These are phyloP conservation scores for Berkeleyomyces basicola DNA, from an alignment of 2,329 filamentous ascomycete genomes.

Conservation along the genomic window DNA sequence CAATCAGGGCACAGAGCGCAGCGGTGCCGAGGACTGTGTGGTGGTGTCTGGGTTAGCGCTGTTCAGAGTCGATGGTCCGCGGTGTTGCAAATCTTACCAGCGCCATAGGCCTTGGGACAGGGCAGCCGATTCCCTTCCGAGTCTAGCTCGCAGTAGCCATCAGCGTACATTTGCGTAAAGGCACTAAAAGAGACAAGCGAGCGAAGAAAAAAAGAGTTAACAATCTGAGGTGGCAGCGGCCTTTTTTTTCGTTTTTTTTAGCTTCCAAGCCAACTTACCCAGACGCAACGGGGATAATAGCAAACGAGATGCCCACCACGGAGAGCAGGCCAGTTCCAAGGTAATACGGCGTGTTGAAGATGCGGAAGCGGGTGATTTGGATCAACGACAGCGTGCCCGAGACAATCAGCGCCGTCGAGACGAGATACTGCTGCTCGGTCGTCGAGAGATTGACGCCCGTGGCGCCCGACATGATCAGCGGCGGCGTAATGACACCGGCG, in stretches of 20 bases:
- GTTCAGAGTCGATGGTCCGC: conserved; percentile 23
- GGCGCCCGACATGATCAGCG: conserved; percentile 49
- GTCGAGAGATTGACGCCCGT: conserved; percentile 45
- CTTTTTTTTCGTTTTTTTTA: neutral
- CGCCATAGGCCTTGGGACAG: conserved; percentile 61
- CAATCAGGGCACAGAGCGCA: conserved; percentile 47
- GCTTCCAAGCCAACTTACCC: conserved; percentile 23
- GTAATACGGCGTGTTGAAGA: conserved; percentile 53
- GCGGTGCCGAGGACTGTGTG: conserved; percentile 47
- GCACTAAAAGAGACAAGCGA: conserved; percentile 22
- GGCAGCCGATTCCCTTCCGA: conserved; percentile 49
- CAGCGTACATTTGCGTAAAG: conserved; percentile 60
- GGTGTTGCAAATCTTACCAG: conserved; percentile 14
- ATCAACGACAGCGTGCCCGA: conserved; percentile 58
- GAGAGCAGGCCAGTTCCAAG: conserved; percentile 66
- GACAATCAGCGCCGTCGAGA: conserved; percentile 63
- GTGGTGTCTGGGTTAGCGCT: conserved; percentile 35
- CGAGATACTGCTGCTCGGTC: conserved; percentile 55
- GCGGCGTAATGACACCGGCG: conserved; percentile 59
- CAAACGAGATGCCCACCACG: conserved; percentile 64
- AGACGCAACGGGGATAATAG: conserved; percentile 56
- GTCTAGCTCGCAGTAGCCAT: conserved; percentile 47
- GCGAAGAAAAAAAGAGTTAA: neutral
- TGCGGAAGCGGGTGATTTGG: conserved; percentile 63
- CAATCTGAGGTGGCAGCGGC: neutral